Evolutionary conservation across 306 rosid species (phyloP).

Genomic region (Acacia melanoxylon): DNA sequence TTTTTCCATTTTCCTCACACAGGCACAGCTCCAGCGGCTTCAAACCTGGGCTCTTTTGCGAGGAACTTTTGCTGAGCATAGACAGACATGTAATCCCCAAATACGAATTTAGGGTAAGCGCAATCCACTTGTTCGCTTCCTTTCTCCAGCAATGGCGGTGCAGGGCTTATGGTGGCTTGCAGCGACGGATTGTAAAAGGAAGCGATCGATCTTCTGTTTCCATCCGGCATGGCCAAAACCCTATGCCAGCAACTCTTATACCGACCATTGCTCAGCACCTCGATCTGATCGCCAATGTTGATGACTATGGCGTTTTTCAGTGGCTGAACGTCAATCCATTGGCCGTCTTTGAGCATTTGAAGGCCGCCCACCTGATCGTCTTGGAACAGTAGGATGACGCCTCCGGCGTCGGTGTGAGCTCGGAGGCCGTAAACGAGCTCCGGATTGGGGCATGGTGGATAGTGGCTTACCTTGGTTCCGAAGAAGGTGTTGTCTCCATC

Average conservation of each 20-base stretch:
- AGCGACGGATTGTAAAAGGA: constrained; percentile 89
- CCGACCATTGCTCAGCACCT: constrained; percentile 87
- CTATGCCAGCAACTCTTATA: constrained; percentile 97
- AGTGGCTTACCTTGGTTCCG: constrained; percentile 99
- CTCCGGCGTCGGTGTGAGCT: constrained; percentile 98
- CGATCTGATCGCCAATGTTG: constrained; percentile 98
- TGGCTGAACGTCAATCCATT: constrained; percentile 93
- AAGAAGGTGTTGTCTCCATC: constrained; percentile 67
- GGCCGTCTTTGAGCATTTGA: constrained; percentile 85
- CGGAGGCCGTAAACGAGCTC: constrained; percentile 84
- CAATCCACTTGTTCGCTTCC: constrained; percentile 47
- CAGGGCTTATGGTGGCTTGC: constrained; percentile 86
- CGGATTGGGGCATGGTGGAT: constrained; percentile 89
- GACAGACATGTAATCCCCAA: constrained; percentile 89
- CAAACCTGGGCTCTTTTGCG: constrained; percentile 93
- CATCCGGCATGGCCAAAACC: constrained; percentile 59
- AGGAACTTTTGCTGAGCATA: constrained; percentile 92
- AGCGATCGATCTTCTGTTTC: constrained; percentile 87
- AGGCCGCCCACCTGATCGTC: constrained; percentile 92
- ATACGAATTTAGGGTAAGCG: constrained; percentile 80
- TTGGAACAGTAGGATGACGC: constrained; percentile 88
- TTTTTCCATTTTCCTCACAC: background rate
- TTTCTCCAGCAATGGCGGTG: constrained; percentile 57
- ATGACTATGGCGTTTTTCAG: constrained; percentile 79
- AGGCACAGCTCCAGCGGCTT: constrained; percentile 56